Base-by-base conservation (phyloP, 2,329 filamentous ascomycete genomes). In the Pseudogymnoascus sp. region DNA sequence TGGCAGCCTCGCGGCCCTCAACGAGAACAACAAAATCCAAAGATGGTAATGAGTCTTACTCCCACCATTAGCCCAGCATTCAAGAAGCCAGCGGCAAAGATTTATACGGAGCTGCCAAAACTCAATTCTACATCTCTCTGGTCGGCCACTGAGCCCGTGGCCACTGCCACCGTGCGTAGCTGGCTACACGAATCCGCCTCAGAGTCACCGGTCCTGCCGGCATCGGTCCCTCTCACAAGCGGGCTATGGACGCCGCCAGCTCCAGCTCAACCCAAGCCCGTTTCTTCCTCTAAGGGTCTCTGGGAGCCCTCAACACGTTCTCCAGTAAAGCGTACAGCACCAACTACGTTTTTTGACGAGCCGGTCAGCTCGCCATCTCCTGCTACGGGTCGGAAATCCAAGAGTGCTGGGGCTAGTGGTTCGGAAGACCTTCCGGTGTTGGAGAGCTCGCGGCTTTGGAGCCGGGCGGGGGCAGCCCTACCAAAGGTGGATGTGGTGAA, bases 11-110 rank as follows among this genome's bases (percentile, higher is more conserved):
- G 47, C 47, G 47, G 8, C 8, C 26, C 47, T 54, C 29, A 54
- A 21, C 26, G n/a, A 54, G 47, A 54, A 54, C 47, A 54, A 54
- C 47, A 54, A 33, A 54, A 33, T 33, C 29, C 47, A 54, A 54
- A 54, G 7, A 54, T 54, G 47, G 8, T 54, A 33, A 54, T 10
- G 47, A 54, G 47, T 9, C 31, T 54, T 54, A 54, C 47, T 17
- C 47, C 47, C 47, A 54, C 9, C 29, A 54, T 54, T 54, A 33
- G 47, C 47, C 47, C 47, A 33, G 26, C 29, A 54, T 54, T 33
- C n/a, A 54, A 21, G 47, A 54, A 54, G 47, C 9, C 47, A 17
- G 31, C 47, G 29, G 29, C 47, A 33, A 33, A 21, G 9, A 17
- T 54, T 33, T 33, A 26, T 54, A 13, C 26, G 5, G 47, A 33